Conservation (phyloP, 106 monocot species). For the Dioscorea dumetorum region DNA sequence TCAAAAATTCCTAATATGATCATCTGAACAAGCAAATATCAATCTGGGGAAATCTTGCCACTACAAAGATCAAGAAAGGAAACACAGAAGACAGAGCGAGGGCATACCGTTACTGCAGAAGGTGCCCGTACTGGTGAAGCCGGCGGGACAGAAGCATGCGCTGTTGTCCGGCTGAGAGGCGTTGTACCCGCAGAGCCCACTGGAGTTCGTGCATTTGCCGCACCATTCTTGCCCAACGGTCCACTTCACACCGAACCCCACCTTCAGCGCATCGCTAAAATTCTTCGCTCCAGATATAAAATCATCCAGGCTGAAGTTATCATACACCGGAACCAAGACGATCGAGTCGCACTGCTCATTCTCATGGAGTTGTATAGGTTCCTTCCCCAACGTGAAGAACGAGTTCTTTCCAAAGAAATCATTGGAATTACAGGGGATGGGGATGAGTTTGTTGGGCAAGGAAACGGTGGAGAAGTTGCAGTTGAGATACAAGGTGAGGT, state of each 20-base stretch:
- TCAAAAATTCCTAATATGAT: too few species aligned
- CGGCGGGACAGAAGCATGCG: conserved; percentile 20
- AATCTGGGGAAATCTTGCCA: too few species aligned
- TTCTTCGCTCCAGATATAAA: neutral
- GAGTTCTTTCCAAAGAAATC: neutral
- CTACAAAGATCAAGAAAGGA: too few species aligned
- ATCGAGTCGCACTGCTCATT: neutral
- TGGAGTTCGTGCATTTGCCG: conserved; percentile 8
- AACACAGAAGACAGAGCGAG: too few species aligned
- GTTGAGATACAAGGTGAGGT: conserved; percentile 1
- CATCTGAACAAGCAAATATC: too few species aligned
- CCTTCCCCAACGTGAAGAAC: neutral
- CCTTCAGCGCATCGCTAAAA: neutral
- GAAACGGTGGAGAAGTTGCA: neutral
- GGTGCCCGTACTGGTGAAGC: neutral
- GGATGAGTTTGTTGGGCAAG: neutral
- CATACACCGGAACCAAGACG: neutral
- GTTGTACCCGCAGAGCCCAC: conserved; percentile 24
- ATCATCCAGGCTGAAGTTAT: neutral
- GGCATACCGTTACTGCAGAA: too few species aligned
- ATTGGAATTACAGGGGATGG: too few species aligned
- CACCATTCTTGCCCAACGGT: conserved; percentile 14
- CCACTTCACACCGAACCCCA: conserved; percentile 21
- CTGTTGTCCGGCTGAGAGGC: neutral
- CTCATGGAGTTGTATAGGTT: neutral